Conservation (phyloP, 768 basidiomycete genomes). For the Saitozyma podzolica region DNA sequence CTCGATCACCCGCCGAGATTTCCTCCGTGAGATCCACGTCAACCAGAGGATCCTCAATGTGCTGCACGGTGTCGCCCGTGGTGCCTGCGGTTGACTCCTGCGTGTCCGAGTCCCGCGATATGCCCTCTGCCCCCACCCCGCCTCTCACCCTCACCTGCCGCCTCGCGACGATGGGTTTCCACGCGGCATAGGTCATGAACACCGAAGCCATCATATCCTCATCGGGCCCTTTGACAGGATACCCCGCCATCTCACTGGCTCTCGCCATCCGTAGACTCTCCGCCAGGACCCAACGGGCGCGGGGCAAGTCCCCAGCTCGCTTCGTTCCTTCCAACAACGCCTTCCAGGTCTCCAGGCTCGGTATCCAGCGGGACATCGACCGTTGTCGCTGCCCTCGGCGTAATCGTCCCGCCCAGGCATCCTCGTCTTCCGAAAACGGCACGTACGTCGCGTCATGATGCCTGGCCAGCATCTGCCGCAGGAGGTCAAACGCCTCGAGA, state of each 20-base stretch:
- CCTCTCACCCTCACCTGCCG: conserved; percentile 8
- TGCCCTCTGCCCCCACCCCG: background rate
- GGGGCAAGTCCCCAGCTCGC: conserved; percentile 74
- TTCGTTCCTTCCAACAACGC: conserved; percentile 90
- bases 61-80: background rate
- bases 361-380: conserved; percentile 56
- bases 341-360: conserved; percentile 69
- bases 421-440: conserved; percentile 36
- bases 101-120: background rate
- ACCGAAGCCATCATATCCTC: conserved; percentile 76
- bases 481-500: conserved; percentile 77
- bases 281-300: conserved; percentile 85
- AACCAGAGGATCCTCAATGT: background rate
- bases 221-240: conserved; percentile 53
- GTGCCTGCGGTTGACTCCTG: conserved; percentile 9
- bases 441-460: conserved; percentile 62
- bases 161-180: conserved; percentile 68
- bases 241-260: conserved; percentile 6
- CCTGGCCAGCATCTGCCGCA: conserved; percentile 80
- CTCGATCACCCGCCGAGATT: background rate
- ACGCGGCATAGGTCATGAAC: conserved; percentile 83
- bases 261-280: conserved; percentile 64
- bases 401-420: background rate
- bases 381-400: background rate
- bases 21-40: conserved; percentile 17